These are phyloP conservation scores for Candida vaughaniae DNA, from an alignment of 805 yeast species.

Conservation along the genomic window DNA sequence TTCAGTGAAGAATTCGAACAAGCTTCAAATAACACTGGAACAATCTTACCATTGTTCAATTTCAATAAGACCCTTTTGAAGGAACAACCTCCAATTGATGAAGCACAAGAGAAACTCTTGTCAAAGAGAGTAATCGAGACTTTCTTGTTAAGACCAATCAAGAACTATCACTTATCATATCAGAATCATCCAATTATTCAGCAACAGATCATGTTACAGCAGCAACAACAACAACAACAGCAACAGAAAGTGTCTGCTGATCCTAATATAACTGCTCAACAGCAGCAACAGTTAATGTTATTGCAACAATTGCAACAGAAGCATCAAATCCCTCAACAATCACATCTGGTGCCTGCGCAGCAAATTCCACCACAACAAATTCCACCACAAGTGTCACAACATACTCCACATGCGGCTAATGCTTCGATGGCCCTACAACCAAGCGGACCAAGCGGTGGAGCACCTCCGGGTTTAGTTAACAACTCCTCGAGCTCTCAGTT, in stretches of 20 bases:
- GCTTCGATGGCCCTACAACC: constrained; percentile 29
- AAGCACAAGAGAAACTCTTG: constrained; percentile 34
- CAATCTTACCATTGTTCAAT: constrained; percentile 48
- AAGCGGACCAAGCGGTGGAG: constrained; percentile 5
- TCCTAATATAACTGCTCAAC: constrained; percentile 1
- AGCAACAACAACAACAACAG: constrained; percentile 31
- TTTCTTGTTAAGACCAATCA: constrained; percentile 39
- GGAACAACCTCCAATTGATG: constrained; percentile 23
- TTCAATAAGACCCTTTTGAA: constrained; percentile 37
- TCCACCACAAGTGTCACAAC: constrained; percentile 12
- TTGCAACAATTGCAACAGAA: constrained; percentile 10
- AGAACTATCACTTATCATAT: constrained; percentile 46
- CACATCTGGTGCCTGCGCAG: constrained; percentile 8
- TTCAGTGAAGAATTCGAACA: constrained; percentile 24
- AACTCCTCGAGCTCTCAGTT: constrained; percentile 71
- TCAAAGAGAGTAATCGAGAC: constrained; percentile 43
- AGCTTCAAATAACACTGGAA: constrained; percentile 11
- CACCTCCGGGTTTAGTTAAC: constrained; percentile 13
- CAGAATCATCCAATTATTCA: constrained; percentile 43
- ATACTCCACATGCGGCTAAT: constrained; percentile 16
- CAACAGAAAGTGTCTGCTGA: constrained; percentile 15
- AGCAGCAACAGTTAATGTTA: constrained; percentile 14
- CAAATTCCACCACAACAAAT: constrained; percentile 17
- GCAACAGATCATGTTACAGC: constrained; percentile 32
- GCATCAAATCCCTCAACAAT: constrained; percentile 8